Evolutionary conservation across 305 asterid genomes (phyloP), one percentile per base, ranked within the genome.

Genomic region (Petunia hybrid): DNA sequence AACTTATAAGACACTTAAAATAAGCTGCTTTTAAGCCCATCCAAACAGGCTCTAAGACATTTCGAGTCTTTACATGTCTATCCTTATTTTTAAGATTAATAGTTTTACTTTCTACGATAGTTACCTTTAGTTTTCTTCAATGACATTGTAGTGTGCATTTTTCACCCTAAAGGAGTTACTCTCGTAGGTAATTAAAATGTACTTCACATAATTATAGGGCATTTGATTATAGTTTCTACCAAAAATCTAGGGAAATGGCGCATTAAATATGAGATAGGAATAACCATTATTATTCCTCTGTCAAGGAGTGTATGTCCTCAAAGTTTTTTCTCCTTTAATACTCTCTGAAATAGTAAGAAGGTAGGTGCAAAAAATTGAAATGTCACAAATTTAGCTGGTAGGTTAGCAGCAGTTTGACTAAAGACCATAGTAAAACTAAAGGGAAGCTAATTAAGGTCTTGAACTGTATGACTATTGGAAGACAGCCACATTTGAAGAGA

Each of bases 401-500:
- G 89, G 87, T 88, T 81, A 69, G 8, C 53, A 65, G 67, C 82
- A 63, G 77, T 70, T 71, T 10, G 77, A 71, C 77, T 6, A 10
- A 22, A 84, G 90, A 83, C 63, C 51, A 65, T 64, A 41, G 38
- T n/a, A n/a, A n/a, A n/a, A 9, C 22, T 2, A 43, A 9, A 5
- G 39, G 46, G 38, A 48, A 46, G 14, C 12, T 70, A 5, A 8
- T 8, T 35, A 59, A 39, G 74, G 46, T 66, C 55, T 81, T 86
- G 65, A 80, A 78, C 78, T 82, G 80, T 78, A 84, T 76, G 68
- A 74, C 71, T 76, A 84, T 80, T 81, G 84, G 80, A 81, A 69
- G 84, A 81, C 85, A 86, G 71, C 75, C 61, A 35, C 53, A n/a
- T 73, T 73, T 41, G 55, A 48, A 70, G 79, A 84, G 60, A 73